A percentile compares a stretch with the other conserved stretches of the same genome.
Evolutionary conservation across 2,329 filamentous ascomycete genomes (phyloP).

Genomic region (Aspergillus texensis): DNA sequence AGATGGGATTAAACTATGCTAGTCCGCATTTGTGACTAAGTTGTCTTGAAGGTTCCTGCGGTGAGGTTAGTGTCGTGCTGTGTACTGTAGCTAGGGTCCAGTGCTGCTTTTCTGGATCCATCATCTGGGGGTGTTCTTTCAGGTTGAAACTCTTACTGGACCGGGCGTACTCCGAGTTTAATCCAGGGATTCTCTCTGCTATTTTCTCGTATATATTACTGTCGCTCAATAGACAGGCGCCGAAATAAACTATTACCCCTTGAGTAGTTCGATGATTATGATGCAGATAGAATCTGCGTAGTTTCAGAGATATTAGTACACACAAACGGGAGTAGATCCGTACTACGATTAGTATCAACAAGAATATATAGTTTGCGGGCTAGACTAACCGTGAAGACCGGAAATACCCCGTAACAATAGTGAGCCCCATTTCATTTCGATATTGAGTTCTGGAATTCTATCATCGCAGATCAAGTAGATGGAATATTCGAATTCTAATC

Average conservation of each 20-base stretch:
- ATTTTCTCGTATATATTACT: neutral
- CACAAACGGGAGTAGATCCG: no score
- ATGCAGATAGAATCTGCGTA: neutral
- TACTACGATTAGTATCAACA: no score
- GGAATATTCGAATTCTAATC: neutral
- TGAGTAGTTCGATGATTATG: neutral
- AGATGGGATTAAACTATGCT: neutral
- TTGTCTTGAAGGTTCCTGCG: neutral
- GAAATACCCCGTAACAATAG: neutral
- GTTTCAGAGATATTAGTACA: no score
- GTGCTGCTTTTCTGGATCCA: neutral
- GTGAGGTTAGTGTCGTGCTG: no score
- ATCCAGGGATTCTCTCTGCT: neutral
- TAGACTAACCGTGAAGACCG: neutral
- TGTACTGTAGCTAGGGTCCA: neutral
- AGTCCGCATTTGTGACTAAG: neutral
- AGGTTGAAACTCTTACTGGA: neutral
- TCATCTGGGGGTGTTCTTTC: neutral
- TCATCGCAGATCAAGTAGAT: neutral
- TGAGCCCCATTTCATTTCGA: neutral
- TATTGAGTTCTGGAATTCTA: neutral
- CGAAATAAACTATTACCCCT: neutral
- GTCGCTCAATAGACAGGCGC: neutral
- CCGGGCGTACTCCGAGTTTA: no score
- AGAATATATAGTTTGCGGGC: neutral